Evolutionary conservation across 768 basidiomycete genomes (phyloP), one percentile per base, ranked within the genome.

Genomic region (Amyloporia xantha): DNA sequence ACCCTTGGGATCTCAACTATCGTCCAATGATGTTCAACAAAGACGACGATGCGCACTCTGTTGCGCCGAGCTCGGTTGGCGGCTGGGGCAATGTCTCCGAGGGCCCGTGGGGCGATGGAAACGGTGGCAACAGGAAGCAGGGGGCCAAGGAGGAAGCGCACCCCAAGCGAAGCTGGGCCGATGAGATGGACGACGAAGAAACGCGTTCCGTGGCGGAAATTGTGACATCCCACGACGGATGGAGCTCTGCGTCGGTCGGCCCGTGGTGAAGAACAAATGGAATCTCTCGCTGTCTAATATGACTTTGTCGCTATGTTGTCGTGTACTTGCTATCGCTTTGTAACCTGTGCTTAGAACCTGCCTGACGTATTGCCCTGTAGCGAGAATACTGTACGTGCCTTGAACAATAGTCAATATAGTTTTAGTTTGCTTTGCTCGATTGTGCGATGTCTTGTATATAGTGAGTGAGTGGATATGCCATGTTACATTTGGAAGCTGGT

Each of bases 211-310:
- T 45, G 12, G 55, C 48, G 7, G 51, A 41, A 33, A 23, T 15
- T 13, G 24, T 20, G 25, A 49, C 49, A 38, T 42, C 49, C 35
- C 41, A 24, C 9, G 48, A 41, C 35, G 41, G 47, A n/a, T 56
- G 54, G 55, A 52, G 51, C n/a, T 33, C 19, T 45, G 37, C 48
- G 25, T 52, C 55, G 10, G 47, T 21, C 0, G 53, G 53, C 12
- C 56, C 53, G 4, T 52, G 53, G 56, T 54, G 41, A 54, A 20
- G n/a, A n/a, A n/a, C n/a, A n/a, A n/a, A n/a, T n/a, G n/a, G n/a
- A 35, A 35, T 35, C 10, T 35, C 9, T 35, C 10, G n/a, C 33
- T 35, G 33, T 9, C 33, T 35, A 35, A 9, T 35, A n/a, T 35
- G 9, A n/a, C 9, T 35, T n/a, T 9, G 9, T 35, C n/a, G 33